Evolutionary conservation across 176 grass and related monocot genomes (phyloP), one percentile per base, ranked within the genome.

Genomic region (Lolium multiflorum): DNA sequence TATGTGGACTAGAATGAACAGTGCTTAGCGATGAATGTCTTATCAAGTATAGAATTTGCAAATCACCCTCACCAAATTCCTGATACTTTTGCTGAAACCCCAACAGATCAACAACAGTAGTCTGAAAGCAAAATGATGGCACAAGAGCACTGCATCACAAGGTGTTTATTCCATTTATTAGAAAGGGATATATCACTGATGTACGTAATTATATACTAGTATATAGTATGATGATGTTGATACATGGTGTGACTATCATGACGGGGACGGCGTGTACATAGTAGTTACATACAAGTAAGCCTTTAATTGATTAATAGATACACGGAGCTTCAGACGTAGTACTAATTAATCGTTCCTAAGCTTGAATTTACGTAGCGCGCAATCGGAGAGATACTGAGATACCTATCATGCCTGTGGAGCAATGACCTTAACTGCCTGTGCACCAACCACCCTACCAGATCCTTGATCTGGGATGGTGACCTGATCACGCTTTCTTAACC

Each of bases 381-480:
- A 83, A 89, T 72, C 61, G 77, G 82, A 6, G 60, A 46, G 66
- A 82, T 82, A 74, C 63, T 67, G 62, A 37, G 72, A 84, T 87
- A 84, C 64, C 72, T 77, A 89, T 84, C 51, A 85, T 52, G 28
- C 28, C 28, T 28, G 83, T 67, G 84, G 78, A 88, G 81, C 81
- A 89, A 74, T 76, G 74, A 55, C 82, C 81, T 91, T 89, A 87
- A 85, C 81, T 88, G 67, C 85, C 38, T 89, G 85, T 60, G 89
- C 93, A 92, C 75, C 88, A 88, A 91, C 82, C 74, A 86, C 74
- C 83, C 74, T 90, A 92, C 85, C 88, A 88, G 86, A 84, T 89
- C 80, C 86, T 84, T 89, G 85, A 88, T 89, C 59, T 81, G 73
- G 83, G 90, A 91, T 51, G 71, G 69, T 81, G 81, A 87, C 83